Conservation (phyloP, 306 rosid species). For the Glycine soja region DNA sequence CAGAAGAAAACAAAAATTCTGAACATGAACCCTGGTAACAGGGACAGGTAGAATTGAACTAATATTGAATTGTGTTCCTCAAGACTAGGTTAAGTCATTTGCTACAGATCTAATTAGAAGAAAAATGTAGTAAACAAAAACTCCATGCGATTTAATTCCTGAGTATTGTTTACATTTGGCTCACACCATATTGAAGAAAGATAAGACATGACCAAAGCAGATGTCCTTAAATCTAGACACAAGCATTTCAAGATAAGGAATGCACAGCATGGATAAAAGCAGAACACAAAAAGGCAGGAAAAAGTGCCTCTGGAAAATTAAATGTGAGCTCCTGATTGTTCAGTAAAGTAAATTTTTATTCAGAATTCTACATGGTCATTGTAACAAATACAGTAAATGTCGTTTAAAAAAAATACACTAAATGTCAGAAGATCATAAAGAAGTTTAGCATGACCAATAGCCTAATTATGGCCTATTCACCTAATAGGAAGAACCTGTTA, state of each 20-base stretch:
- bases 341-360: conserved; percentile 11
- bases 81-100: conserved; percentile 27
- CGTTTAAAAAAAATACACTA: neutral
- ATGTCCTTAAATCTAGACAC: conserved; percentile 13
- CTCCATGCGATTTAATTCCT: conserved; percentile 30
- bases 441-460: conserved; percentile 5
- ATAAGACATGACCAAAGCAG: neutral
- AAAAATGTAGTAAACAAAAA: conserved; percentile 15
- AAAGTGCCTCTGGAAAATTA: conserved; percentile 11
- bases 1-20: neutral
- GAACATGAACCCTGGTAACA: conserved; percentile 10
- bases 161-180: conserved; percentile 21
- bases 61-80: conserved; percentile 15
- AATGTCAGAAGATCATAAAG: conserved; percentile 27
- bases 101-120: conserved; percentile 27
- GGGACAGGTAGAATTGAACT: conserved; percentile 37
- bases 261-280: neutral
- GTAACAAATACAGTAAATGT: conserved; percentile 8
- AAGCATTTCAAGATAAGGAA: conserved; percentile 23
- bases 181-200: conserved; percentile 15
- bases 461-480: neutral
- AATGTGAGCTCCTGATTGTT: neutral
- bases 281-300: conserved; percentile 1
- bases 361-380: conserved; percentile 2
- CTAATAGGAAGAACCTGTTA: conserved; percentile 14